Percentiles rank a stretch among this genome's conserved stretches.
Evolutionary conservation across 805 yeast species (phyloP).

Genomic region (Vanderwaltozyma polyspora): DNA sequence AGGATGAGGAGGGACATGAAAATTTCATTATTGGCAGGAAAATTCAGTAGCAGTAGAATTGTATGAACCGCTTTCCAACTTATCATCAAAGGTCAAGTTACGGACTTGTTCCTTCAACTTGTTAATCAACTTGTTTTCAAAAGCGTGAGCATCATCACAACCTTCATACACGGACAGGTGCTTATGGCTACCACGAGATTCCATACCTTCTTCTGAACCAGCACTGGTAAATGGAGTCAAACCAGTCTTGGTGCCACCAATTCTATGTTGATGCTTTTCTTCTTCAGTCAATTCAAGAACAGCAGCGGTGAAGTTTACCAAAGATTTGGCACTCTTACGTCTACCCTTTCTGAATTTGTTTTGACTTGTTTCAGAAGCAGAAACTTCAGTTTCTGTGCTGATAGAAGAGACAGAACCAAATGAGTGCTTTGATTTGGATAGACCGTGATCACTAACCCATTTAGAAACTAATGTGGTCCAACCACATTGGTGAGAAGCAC

Average conservation of each 20-base stretch:
- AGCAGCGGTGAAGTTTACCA: constrained; percentile 55
- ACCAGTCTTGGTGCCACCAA: constrained; percentile 15
- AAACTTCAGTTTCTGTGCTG: constrained; percentile 2
- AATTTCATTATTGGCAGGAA: constrained; percentile 2
- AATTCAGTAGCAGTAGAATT: constrained; percentile 1
- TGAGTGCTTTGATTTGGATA: constrained; percentile 29
- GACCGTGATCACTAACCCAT: constrained; percentile 82
- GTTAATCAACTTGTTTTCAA: not conserved
- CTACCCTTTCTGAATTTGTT: constrained; percentile 25
- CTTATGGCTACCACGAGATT: not conserved
- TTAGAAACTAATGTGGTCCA: constrained; percentile 93
- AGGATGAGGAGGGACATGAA: too few species aligned
- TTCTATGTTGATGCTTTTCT: constrained; percentile 29
- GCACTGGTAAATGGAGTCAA: constrained; percentile 18
- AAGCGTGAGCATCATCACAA: not conserved
- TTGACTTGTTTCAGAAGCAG: not conserved
- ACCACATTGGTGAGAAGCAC: constrained; percentile 91
- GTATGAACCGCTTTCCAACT: not conserved
- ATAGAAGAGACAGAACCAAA: constrained; percentile 3
- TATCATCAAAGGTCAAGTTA: constrained; percentile 1
- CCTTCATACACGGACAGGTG: not conserved
- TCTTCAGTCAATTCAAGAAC: constrained; percentile 58
- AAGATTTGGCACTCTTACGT: constrained; percentile 65
- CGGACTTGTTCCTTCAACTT: constrained; percentile 1
- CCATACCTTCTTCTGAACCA: constrained; percentile 5